Conservation (phyloP, 352 stramenopile species). For the Phytophthora pseudosyringae region DNA sequence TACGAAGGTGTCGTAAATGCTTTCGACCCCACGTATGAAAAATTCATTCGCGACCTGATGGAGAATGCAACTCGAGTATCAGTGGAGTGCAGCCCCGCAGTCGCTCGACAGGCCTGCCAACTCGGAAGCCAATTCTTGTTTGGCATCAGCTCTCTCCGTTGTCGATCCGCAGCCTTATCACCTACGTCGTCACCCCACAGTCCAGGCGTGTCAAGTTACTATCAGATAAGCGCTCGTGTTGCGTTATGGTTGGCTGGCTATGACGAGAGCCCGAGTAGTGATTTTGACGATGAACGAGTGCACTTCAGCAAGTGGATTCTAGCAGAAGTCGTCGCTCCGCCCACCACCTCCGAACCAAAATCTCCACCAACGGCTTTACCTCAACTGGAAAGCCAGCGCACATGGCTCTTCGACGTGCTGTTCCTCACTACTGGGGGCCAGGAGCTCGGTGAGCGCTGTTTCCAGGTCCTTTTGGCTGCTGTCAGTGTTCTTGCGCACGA, state of each 20-base stretch:
- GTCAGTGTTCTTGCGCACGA: slow-evolving; percentile 29
- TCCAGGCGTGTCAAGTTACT: background rate
- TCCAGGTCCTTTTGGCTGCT: slow-evolving; percentile 32
- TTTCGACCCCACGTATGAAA: slow-evolving; percentile 43
- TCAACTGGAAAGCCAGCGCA: slow-evolving; percentile 40
- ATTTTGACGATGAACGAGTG: slow-evolving; percentile 18
- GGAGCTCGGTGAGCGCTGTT: slow-evolving; percentile 37
- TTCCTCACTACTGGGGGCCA: slow-evolving; percentile 47
- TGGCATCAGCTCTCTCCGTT: slow-evolving; percentile 39
- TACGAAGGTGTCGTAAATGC: slow-evolving; percentile 45
- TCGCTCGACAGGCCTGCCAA: slow-evolving; percentile 23
- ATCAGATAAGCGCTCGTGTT: slow-evolving; percentile 11
- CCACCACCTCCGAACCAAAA: slow-evolving; percentile 7
- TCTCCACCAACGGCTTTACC: slow-evolving; percentile 1
- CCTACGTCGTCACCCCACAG: background rate
- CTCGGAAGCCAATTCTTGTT: slow-evolving; percentile 49
- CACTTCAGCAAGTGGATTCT: slow-evolving; percentile 48
- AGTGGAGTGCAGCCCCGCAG: background rate
- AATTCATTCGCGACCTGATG: slow-evolving; percentile 33
- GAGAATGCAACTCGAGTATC: slow-evolving; percentile 10
- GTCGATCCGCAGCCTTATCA: background rate
- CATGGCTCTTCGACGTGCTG: slow-evolving; percentile 69
- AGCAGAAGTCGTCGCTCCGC: slow-evolving; percentile 24
- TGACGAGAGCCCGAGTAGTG: background rate
- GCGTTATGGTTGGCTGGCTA: slow-evolving; percentile 21